Base-by-base conservation (phyloP, 192 early-diverging fungal species). In the Coemansia sp. region DNA sequence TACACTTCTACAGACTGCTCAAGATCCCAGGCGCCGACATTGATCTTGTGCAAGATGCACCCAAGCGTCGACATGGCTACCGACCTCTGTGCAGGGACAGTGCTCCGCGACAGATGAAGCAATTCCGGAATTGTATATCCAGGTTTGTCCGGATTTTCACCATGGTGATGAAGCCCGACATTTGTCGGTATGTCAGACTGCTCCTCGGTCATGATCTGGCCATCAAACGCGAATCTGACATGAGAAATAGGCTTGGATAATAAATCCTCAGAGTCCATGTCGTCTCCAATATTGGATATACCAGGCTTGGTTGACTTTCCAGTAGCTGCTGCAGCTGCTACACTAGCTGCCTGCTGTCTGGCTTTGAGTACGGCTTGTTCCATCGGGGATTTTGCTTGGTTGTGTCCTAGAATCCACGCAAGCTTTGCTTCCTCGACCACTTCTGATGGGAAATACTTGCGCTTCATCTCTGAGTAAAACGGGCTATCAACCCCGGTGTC, bases 121-220 rank as follows among this genome's bases (percentile, higher is more conserved):
- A 96, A 64, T 70, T 96, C 94, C 0, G 86, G 78, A 0, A 94
- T 62, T 0, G 91, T 91, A 69, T 95, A 97, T 23, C 95, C 95
- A 17, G 95, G 85, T 53, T 84, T 79, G 0, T 85, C 85, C 11
- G 95, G 92, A 24, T 90, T 83, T 17, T 87, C 85, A 8, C 92
- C 93, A 58, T 97, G 95, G 68, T 97, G 95, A 77, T 95, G 91
- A 11, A 97, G 74, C 6, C 91, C 95, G 1, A 72, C 67, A 52
- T 86, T 73, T 0, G 74, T 64, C 1, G 89, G 85, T 1, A 87
- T 67, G 2, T 89, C 73, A 8, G 44, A 24, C n/a, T 59, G 54
- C 11, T 64, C 64, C n/a, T 73, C 73, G 12, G 80, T 76, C 37
- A 95, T 66, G 8, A 92, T 76, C 21, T 78, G 71, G 11, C 92